A percentile compares a stretch with the other conserved stretches of the same genome.
Evolutionary conservation across 108 stramenopile species (phyloP).

Genomic region (Skeletonema marinoi): DNA sequence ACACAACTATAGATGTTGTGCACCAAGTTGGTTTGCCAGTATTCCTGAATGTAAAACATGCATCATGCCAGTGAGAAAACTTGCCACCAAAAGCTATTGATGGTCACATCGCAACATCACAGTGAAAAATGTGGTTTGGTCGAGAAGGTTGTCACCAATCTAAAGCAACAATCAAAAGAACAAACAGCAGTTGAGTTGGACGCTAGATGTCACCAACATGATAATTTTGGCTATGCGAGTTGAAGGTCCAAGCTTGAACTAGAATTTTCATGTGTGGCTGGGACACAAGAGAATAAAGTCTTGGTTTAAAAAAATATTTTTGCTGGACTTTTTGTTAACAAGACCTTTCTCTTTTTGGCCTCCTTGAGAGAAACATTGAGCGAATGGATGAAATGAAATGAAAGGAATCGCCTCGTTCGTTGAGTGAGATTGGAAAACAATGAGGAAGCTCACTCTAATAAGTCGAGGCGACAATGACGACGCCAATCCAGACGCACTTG

Average conservation of each 20-base stretch:
- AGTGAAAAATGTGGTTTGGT: no score
- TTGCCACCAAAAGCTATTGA: neutral
- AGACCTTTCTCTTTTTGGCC: neutral
- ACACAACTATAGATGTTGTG: neutral
- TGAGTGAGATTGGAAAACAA: neutral
- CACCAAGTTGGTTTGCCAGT: neutral
- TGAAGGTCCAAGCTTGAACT: no score
- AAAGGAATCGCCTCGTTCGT: neutral
- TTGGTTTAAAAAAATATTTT: no score
- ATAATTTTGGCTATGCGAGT: no score
- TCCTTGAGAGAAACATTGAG: neutral
- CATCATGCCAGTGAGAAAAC: neutral
- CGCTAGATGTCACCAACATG: no score
- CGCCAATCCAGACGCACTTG: neutral
- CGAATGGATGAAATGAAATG: neutral
- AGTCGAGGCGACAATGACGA: neutral
- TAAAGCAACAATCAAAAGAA: no score
- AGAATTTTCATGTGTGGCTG: no score
- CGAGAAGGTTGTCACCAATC: no score
- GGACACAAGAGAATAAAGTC: no score
- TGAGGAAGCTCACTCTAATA: neutral
- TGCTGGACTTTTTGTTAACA: no score
- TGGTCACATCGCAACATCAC: neutral
- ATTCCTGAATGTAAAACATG: neutral
- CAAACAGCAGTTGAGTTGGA: no score